phyloP scores from a whole-genome alignment of 1,139 yeast species.

The Nadsonia starkeyi-henricii region DNA sequence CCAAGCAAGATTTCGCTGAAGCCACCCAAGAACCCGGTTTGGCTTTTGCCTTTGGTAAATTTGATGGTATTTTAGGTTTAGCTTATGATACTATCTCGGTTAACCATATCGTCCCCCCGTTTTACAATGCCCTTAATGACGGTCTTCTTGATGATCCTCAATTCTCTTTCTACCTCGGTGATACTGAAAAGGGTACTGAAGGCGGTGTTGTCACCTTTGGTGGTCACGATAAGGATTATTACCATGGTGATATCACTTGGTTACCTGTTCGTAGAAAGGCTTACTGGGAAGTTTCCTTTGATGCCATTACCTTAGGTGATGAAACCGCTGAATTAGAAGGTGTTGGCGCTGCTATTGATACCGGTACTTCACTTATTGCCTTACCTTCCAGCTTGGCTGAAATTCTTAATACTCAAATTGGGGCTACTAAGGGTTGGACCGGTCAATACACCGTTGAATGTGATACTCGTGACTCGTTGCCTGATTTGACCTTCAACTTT shows the following conservation, averaged over 20 bases:
- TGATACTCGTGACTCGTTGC: constrained; percentile 64
- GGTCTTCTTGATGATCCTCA: constrained; percentile 72
- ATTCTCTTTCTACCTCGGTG: constrained; percentile 86
- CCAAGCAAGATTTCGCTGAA: constrained; percentile 88
- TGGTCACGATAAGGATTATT: constrained; percentile 68
- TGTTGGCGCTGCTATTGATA: constrained; percentile 95
- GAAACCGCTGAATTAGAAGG: constrained; percentile 70
- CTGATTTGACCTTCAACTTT: constrained; percentile 81
- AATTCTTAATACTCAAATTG: constrained; percentile 85
- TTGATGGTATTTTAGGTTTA: constrained; percentile 92
- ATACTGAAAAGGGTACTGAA: constrained; percentile 44
- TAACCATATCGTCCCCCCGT: constrained; percentile 78
- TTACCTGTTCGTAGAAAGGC: constrained; percentile 98
- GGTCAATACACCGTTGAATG: constrained; percentile 94
- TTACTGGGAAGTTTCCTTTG: constrained; percentile 94
- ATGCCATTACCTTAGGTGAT: constrained; percentile 80
- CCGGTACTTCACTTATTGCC: constrained; percentile 93
- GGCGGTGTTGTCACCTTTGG: constrained; percentile 88
- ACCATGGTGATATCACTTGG: constrained; percentile 75
- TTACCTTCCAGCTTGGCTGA: constrained; percentile 92
- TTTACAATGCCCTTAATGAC: constrained; percentile 72
- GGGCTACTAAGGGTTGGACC: constrained; percentile 93
- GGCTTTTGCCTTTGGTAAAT: constrained; percentile 92
- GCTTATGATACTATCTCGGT: constrained; percentile 88
- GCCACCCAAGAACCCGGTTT: constrained; percentile 95